Percentiles rank a stretch among this genome's conserved stretches.
Evolutionary conservation across 306 rosid genomes (phyloP).

Genomic region (Biancaea sappan): DNA sequence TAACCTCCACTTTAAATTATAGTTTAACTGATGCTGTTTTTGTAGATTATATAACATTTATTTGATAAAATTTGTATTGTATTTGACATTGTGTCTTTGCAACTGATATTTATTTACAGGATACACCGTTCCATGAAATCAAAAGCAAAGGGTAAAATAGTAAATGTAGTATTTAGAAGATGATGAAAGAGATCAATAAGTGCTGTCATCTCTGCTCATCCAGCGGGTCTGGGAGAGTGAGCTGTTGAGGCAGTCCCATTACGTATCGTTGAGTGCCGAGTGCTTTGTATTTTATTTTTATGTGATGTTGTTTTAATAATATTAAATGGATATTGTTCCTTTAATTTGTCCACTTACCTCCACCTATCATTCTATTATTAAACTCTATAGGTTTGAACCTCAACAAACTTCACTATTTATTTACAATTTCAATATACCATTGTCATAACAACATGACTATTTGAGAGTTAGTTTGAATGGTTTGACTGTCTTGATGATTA

Average conservation of each 20-base stretch:
- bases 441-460: no score
- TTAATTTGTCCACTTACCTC: background rate
- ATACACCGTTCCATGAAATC: conserved; percentile 48
- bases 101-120: conserved; percentile 32
- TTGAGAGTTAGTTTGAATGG: no score
- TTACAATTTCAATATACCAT: no score
- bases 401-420: no score
- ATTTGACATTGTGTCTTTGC: background rate
- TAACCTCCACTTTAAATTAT: no score
- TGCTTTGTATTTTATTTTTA: background rate
- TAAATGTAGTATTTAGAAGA: conserved; percentile 10
- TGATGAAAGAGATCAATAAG: conserved; percentile 41
- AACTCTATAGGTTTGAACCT: no score
- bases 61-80: background rate
- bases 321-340: background rate
- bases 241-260: background rate
- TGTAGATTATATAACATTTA: no score
- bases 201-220: background rate
- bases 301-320: background rate
- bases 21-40: no score
- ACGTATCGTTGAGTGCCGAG: background rate
- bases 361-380: no score
- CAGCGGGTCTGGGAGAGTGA: no score
- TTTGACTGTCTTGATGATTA: no score
- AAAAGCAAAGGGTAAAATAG: background rate